These are phyloP conservation scores for Daedaleopsis nitida DNA, from an alignment of 768 basidiomycete species.

Conservation along the genomic window DNA sequence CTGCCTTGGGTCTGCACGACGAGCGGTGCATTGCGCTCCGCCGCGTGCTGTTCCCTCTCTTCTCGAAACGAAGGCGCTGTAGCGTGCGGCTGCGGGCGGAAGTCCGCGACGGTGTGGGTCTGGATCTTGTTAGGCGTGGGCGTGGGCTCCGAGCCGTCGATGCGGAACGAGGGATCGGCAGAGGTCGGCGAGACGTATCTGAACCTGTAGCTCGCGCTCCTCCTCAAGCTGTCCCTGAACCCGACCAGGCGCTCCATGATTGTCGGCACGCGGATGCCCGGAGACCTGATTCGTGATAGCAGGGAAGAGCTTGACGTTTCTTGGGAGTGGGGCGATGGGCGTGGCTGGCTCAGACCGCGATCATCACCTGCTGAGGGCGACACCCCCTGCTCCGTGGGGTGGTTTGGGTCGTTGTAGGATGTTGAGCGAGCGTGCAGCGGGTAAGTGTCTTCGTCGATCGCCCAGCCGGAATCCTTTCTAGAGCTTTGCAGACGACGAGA, in stretches of 20 bases:
- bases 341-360: not conserved
- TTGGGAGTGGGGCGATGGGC: constrained; percentile 6
- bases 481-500: constrained; percentile 10
- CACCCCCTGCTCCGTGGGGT: not conserved
- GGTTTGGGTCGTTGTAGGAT: constrained; percentile 2
- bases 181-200: constrained; percentile 18
- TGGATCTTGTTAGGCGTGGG: not conserved
- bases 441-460: constrained; percentile 8
- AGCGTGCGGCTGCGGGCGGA: not conserved
- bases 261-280: constrained; percentile 12
- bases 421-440: not conserved
- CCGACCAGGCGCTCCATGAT: constrained; percentile 14
- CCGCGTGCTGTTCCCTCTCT: not conserved
- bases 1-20: not conserved
- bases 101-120: not conserved
- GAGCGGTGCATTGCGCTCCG: constrained; percentile 2
- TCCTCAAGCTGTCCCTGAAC: constrained; percentile 10
- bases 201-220: constrained; percentile 12
- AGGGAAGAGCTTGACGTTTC: constrained; percentile 11
- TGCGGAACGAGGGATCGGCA: constrained; percentile 13
- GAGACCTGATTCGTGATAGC: constrained; percentile 7
- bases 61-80: no score
- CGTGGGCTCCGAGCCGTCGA: constrained; percentile 10
- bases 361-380: not conserved
- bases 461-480: constrained; percentile 15